phyloP scores from a whole-genome alignment of 2,329 filamentous ascomycete species.

The Penicillium psychrosexuale region DNA sequence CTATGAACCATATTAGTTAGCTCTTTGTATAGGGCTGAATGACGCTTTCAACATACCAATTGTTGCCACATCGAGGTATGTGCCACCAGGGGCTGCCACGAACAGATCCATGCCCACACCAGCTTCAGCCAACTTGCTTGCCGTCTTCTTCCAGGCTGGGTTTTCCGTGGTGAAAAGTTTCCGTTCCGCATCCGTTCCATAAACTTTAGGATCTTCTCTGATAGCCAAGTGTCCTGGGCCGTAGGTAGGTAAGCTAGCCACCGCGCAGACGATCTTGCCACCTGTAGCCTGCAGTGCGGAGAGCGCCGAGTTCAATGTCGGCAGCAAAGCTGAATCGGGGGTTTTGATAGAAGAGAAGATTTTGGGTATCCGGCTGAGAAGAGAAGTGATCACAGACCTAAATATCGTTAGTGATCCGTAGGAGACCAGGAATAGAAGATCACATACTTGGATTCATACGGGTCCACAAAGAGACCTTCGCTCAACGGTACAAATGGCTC shows the following conservation, averaged over 20 bases:
- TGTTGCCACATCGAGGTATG: slow-evolving; percentile 89
- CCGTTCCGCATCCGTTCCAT: slow-evolving; percentile 84
- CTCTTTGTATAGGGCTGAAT: not conserved
- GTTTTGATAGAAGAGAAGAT: slow-evolving; percentile 88
- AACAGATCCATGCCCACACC: slow-evolving; percentile 94
- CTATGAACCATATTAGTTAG: slow-evolving; percentile 39
- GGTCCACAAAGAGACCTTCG: slow-evolving; percentile 91
- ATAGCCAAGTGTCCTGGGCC: slow-evolving; percentile 82
- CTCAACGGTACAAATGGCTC: slow-evolving; percentile 93
- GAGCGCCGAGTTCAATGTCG: slow-evolving; percentile 77
- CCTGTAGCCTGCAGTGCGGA: slow-evolving; percentile 82
- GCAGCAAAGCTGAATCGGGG: slow-evolving; percentile 82
- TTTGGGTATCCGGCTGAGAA: slow-evolving; percentile 76
- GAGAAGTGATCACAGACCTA: slow-evolving; percentile 74
- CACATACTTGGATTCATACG: slow-evolving; percentile 73
- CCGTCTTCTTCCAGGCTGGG: slow-evolving; percentile 78
- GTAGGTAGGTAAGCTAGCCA: slow-evolving; percentile 85
- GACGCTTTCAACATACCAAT: slow-evolving; percentile 59
- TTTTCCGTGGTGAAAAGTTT: slow-evolving; percentile 90
- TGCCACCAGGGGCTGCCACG: slow-evolving; percentile 82
- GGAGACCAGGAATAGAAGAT: not conserved
- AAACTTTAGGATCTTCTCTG: slow-evolving; percentile 82
- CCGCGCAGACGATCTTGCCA: slow-evolving; percentile 85
- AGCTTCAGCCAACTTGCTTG: slow-evolving; percentile 80
- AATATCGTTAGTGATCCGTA: slow-evolving; percentile 24